Percentiles rank a stretch among this genome's conserved stretches.
Conservation (phyloP, 306 rosid genomes). For the Prunus armeniaca region DNA sequence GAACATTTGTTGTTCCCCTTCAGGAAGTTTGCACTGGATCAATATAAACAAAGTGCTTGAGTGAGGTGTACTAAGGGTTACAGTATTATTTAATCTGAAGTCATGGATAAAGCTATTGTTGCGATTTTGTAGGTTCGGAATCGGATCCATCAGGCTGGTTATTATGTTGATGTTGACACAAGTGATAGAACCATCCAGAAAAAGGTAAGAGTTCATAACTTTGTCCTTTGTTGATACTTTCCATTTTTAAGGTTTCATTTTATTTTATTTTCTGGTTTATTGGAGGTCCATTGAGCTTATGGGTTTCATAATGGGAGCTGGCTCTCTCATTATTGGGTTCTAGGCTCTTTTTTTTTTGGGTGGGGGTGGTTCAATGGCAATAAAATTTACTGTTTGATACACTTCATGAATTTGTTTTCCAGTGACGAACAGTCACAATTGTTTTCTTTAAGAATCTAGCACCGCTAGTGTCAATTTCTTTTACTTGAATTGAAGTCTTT, state of each 20-base stretch:
- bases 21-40: background rate
- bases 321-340: background rate
- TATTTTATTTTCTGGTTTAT: background rate
- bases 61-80: slow-evolving; percentile 8
- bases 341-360: background rate
- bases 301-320: background rate
- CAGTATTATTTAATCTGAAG: background rate
- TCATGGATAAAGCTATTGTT: slow-evolving; percentile 5
- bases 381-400: background rate
- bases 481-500: background rate
- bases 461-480: background rate
- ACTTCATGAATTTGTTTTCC: background rate
- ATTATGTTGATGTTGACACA: slow-evolving; percentile 71
- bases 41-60: background rate
- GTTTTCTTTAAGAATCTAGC: background rate
- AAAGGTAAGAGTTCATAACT: slow-evolving; percentile 44
- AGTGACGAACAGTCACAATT: too few relatives aligned
- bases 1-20: background rate
- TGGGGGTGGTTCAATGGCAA: background rate
- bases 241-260: background rate
- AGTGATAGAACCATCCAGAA: slow-evolving; percentile 90
- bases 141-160: slow-evolving; percentile 71
- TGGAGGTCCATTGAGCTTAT: background rate
- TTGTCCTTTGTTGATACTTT: background rate
- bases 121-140: slow-evolving; percentile 59